A percentile compares a stretch with the other conserved stretches of the same genome.
Conservation (phyloP, 176 grass and related monocot species). For the Bromus sterilis region DNA sequence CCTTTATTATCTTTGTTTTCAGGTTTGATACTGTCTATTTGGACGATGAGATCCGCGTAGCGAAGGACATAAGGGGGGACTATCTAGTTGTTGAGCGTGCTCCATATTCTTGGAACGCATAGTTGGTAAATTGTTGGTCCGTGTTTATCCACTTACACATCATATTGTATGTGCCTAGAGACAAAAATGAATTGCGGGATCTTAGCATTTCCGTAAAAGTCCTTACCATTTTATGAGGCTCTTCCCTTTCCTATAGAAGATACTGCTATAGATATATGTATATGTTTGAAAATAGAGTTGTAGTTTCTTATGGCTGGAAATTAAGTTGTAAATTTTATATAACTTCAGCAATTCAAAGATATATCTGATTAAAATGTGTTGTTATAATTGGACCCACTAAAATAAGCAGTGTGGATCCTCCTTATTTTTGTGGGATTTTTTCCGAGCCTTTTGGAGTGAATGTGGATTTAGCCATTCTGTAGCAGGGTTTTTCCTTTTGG, state of each 20-base stretch:
- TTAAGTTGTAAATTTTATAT: not conserved
- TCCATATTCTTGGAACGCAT: conserved; percentile 78
- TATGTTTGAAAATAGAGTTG: not conserved
- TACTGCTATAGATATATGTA: not conserved
- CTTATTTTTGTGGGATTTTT: not conserved
- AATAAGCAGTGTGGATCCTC: not conserved
- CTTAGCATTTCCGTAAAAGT: conserved; percentile 16
- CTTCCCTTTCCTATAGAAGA: not conserved
- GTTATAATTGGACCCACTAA: not conserved
- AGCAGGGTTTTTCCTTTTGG: not conserved
- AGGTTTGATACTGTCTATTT: conserved; percentile 99
- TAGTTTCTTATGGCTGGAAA: not conserved
- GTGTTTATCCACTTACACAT: not conserved
- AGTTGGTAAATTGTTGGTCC: conserved; percentile 4
- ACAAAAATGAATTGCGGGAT: not conserved
- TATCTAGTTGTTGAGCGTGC: conserved; percentile 88
- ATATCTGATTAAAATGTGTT: not conserved
- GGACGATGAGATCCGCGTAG: conserved; percentile 79
- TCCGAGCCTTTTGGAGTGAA: not conserved
- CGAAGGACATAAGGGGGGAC: conserved; percentile 85
- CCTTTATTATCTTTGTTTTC: not conserved
- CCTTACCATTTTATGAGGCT: not conserved
- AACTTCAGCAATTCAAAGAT: not conserved
- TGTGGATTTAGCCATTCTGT: not conserved
- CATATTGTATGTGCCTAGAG: conserved; percentile 8